Evolutionary conservation across 805 yeast species (phyloP), one percentile per base, ranked within the genome.

Genomic region (Zygotorulaspora danielsina): DNA sequence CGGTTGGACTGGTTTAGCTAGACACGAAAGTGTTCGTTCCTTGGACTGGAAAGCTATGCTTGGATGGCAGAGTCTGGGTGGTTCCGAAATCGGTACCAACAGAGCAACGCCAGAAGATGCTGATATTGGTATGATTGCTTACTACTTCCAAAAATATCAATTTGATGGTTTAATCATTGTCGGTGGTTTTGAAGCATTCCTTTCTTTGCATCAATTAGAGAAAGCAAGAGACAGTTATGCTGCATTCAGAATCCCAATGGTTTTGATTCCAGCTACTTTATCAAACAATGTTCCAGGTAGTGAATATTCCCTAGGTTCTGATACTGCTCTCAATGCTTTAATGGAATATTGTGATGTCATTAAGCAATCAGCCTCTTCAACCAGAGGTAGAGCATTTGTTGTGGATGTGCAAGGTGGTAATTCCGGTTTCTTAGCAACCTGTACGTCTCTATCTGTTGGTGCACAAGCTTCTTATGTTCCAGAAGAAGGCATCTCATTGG

Each of bases 371-470:
- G 93, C 94, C 8, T 74, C 85, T 11, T 81, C 89, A 12, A 75
- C 88, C 1, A 73, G 90, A 70, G 76, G 83, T 54, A 72, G 93
- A 62, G 83, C 80, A 11, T 84, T 84, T 55, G 85, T 84, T 24
- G 84, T 84, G 45, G 94, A 84, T 56, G 83, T 80, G 20, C 94
- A 84, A 67, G 94, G 94, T 54, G 94, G 94, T 39, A 78, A 84
- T 63, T 79, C 85, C 18, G 94, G 94, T 36, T 84, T 73, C 58
- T 75, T 84, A 51, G 88, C 93, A 15, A 73, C 85, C 2, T 73
- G 71, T 51, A 76, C 81, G 10, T 82, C 81, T 21, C 64, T 84
- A 44, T 78, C 81, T 32, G 73, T 81, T 21, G 90, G 90, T 50
- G 81, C 89, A 2, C 75, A 76, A 43, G 84, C 82, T 4, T 75